Evolutionary conservation across 805 yeast species (phyloP).

Genomic region (Jamesozyma piceae): DNA sequence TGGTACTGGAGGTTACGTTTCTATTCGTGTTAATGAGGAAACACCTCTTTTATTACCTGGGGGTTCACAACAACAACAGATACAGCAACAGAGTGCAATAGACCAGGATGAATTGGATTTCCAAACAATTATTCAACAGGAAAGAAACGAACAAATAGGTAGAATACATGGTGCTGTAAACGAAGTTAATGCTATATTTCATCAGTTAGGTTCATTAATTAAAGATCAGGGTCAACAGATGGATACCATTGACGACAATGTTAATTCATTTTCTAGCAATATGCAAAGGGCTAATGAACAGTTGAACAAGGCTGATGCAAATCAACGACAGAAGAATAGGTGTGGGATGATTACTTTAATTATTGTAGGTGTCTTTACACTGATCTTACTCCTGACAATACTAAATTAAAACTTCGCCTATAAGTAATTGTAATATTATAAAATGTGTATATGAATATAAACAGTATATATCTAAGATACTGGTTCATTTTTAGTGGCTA

Average conservation of each 20-base stretch:
- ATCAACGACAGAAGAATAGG: constrained; percentile 58
- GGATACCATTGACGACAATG: constrained; percentile 75
- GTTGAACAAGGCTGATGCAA: constrained; percentile 61
- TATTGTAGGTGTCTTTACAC: constrained; percentile 46
- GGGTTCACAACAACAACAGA: constrained; percentile 25
- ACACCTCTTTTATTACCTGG: constrained; percentile 33
- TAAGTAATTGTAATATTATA: not conserved
- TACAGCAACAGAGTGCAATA: constrained; percentile 30
- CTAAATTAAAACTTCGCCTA: constrained; percentile 5
- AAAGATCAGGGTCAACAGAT: constrained; percentile 78
- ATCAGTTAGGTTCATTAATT: constrained; percentile 69
- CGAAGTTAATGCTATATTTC: constrained; percentile 79
- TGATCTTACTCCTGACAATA: constrained; percentile 50
- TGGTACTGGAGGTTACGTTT: constrained; percentile 15
- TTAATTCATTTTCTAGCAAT: constrained; percentile 52
- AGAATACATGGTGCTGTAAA: constrained; percentile 68
- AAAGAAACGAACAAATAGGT: constrained; percentile 62
- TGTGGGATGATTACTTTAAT: constrained; percentile 65
- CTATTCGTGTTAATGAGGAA: constrained; percentile 25
- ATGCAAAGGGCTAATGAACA: constrained; percentile 65
- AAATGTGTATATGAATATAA: not conserved
- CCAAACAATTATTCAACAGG: constrained; percentile 56
- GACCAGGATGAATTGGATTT: constrained; percentile 49
- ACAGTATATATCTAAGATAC: not conserved
- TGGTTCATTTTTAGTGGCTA: constrained; percentile 37